Conservation (phyloP, 352 stramenopile species). For the Globisporangium rhizosaccharum region DNA sequence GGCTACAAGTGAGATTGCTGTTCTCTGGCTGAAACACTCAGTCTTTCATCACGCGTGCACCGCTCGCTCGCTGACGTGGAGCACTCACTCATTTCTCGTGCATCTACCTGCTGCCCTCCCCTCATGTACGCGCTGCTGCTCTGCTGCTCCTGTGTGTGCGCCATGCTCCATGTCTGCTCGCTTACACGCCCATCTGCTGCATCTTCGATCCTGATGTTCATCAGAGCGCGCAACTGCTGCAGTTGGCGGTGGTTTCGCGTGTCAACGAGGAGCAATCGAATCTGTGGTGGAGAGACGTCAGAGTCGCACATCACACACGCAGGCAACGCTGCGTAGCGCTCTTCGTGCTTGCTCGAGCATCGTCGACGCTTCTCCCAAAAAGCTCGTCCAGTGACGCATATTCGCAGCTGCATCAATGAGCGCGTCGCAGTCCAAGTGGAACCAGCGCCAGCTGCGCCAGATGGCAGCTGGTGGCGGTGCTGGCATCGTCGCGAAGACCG, state of each 20-base stretch:
- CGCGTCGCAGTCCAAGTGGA: slow-evolving; percentile 29
- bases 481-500: slow-evolving; percentile 76
- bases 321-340: too few relatives aligned
- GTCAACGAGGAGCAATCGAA: slow-evolving; percentile 1
- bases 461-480: slow-evolving; percentile 68
- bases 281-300: slow-evolving; percentile 3
- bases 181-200: too few relatives aligned
- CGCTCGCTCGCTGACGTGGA: too few relatives aligned
- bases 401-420: not conserved
- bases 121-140: too few relatives aligned
- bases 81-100: too few relatives aligned
- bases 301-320: not conserved
- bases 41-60: too few relatives aligned
- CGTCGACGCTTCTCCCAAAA: too few relatives aligned
- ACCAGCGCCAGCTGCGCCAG: slow-evolving; percentile 55
- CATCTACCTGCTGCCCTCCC: too few relatives aligned
- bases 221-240: slow-evolving; percentile 8
- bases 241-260: slow-evolving; percentile 11
- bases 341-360: not conserved
- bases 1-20: too few relatives aligned
- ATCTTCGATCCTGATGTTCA: not conserved
- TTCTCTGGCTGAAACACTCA: too few relatives aligned
- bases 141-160: too few relatives aligned
- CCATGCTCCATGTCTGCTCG: too few relatives aligned
- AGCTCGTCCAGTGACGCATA: not conserved